These are phyloP conservation scores for Xanthoparmelia taractica DNA, from an alignment of 495 filamentous ascomycete genomes.

Conservation along the genomic window DNA sequence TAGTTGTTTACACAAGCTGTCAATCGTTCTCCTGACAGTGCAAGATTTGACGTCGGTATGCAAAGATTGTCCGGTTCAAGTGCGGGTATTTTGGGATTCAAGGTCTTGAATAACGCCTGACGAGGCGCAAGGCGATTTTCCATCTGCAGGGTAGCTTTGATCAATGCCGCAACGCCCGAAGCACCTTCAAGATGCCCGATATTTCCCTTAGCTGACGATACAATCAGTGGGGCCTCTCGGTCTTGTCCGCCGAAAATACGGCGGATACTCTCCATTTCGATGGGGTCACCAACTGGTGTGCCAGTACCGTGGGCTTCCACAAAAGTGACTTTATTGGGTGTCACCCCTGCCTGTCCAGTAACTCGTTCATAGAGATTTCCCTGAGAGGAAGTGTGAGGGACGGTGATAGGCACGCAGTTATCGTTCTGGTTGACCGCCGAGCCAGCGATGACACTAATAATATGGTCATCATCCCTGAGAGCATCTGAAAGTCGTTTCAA, in stretches of 20 bases:
- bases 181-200: conserved; percentile 43
- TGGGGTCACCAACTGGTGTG: conserved; percentile 39
- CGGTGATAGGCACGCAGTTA: conserved; percentile 29
- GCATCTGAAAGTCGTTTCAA: conserved; percentile 45
- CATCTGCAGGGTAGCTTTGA: conserved; percentile 42
- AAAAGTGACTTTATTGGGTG: conserved; percentile 21
- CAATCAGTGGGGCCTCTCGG: conserved; percentile 20
- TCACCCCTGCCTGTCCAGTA: conserved; percentile 10
- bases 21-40: conserved; percentile 24
- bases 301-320: conserved; percentile 29
- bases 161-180: conserved; percentile 37
- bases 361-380: conserved; percentile 25
- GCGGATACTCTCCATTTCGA: conserved; percentile 33
- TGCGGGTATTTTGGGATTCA: conserved; percentile 39
- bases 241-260: conserved; percentile 29
- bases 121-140: conserved; percentile 31
- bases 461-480: conserved; percentile 41
- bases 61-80: conserved; percentile 30
- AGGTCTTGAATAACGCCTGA: conserved; percentile 31
- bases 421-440: conserved; percentile 29
- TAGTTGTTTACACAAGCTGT: conserved; percentile 39
- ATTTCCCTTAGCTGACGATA: conserved; percentile 40
- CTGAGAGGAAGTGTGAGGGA: conserved; percentile 33
- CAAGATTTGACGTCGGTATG: conserved; percentile 27
- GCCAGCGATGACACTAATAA: conserved; percentile 36